Evolutionary conservation across 192 early-diverging fungal species (phyloP).

Genomic region (Phlyctochytrium planicorne): DNA sequence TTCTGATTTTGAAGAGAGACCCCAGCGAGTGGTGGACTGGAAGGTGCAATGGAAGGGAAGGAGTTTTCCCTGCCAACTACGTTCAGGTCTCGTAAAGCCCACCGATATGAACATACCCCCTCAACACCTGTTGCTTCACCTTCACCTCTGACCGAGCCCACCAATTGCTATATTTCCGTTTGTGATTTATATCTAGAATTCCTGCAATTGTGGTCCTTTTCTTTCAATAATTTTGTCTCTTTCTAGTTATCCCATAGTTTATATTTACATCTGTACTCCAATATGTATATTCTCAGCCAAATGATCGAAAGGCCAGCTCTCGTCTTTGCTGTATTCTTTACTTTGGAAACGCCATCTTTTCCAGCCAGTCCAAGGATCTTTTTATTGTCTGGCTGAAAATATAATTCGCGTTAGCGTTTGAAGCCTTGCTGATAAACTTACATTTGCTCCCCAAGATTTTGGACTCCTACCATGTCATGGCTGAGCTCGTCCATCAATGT

Average conservation of each 20-base stretch:
- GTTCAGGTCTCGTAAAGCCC: conserved; percentile 28
- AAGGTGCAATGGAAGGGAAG: conserved; percentile 59
- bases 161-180: too few species aligned
- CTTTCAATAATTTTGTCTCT: too few species aligned
- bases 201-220: too few species aligned
- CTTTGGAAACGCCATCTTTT: conserved; percentile 5
- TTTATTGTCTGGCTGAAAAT: conserved; percentile 17
- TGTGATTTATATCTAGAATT: too few species aligned
- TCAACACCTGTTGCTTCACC: too few species aligned
- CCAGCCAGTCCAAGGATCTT: conserved; percentile 20
- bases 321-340: too few species aligned
- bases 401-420: neutral
- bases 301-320: too few species aligned
- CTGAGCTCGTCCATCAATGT: conserved; percentile 31
- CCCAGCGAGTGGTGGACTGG: conserved; percentile 94
- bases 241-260: too few species aligned
- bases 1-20: conserved; percentile 63
- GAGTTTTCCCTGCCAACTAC: conserved; percentile 60
- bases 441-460: conserved; percentile 32
- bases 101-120: too few species aligned
- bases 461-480: conserved; percentile 34
- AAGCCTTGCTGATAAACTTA: conserved; percentile 18
- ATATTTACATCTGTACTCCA: too few species aligned
- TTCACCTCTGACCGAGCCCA: too few species aligned
- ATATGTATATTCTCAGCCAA: too few species aligned